These are phyloP conservation scores for Boletus huronensis DNA, from an alignment of 768 basidiomycete genomes.

Conservation along the genomic window DNA sequence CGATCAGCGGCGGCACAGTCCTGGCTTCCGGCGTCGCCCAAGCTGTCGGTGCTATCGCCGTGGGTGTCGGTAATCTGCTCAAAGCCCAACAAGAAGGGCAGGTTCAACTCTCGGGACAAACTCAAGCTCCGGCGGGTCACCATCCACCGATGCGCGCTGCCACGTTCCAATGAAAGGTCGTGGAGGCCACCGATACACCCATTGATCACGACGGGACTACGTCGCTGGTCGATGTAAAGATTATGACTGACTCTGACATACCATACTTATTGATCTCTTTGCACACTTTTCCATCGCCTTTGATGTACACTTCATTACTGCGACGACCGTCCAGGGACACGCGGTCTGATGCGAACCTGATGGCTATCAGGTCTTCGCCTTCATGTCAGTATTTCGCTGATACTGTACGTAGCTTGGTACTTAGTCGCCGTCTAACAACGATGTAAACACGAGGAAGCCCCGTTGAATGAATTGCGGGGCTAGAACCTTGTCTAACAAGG, in stretches of 20 bases:
- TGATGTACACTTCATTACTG: slow-evolving; percentile 9
- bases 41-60: slow-evolving; percentile 74
- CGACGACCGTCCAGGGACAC: slow-evolving; percentile 7
- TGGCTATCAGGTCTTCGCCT: slow-evolving; percentile 10
- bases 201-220: slow-evolving; percentile 6
- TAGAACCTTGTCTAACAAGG: slow-evolving; percentile 24
- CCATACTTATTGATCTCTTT: slow-evolving; percentile 21
- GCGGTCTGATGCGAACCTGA: slow-evolving; percentile 9
- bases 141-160: slow-evolving; percentile 30
- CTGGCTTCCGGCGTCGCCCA: slow-evolving; percentile 73
- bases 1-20: slow-evolving; percentile 65
- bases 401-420: slow-evolving; percentile 19
- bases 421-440: slow-evolving; percentile 24
- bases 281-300: slow-evolving; percentile 3
- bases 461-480: slow-evolving; percentile 14
- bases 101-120: slow-evolving; percentile 25
- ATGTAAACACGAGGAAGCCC: slow-evolving; percentile 29
- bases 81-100: slow-evolving; percentile 46
- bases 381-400: slow-evolving; percentile 6
- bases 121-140: slow-evolving; percentile 17
- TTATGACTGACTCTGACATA: slow-evolving; percentile 14
- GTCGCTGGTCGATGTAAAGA: slow-evolving; percentile 24
- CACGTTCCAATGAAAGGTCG: slow-evolving; percentile 25
- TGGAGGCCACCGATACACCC: background rate
- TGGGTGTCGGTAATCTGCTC: slow-evolving; percentile 62